Evolutionary conservation across 768 basidiomycete genomes (phyloP).

Genomic region (Termitomyces sp.): DNA sequence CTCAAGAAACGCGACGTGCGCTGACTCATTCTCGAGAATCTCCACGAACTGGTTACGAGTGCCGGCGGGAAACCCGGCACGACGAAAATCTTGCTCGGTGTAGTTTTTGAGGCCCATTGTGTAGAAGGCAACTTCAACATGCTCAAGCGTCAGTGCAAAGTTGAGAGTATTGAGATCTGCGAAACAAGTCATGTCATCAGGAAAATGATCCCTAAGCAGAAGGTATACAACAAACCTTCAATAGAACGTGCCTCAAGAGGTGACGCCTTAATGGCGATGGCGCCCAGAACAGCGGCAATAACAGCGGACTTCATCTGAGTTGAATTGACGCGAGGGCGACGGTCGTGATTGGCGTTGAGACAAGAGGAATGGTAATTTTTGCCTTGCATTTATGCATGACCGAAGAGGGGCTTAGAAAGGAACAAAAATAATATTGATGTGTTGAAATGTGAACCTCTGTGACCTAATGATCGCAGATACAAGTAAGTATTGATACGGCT

Average conservation of each 20-base stretch:
- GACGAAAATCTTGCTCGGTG: constrained; percentile 4
- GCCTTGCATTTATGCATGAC: constrained; percentile 3
- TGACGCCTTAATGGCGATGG: not conserved
- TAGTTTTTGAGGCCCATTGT: constrained; percentile 6
- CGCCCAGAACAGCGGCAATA: constrained; percentile 2
- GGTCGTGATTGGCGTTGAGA: not conserved
- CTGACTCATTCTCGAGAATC: constrained; percentile 1
- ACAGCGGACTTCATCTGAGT: constrained; percentile 11
- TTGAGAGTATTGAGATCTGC: constrained; percentile 10
- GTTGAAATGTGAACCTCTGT: too few relatives aligned
- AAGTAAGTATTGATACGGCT: too few relatives aligned
- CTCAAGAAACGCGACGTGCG: constrained; percentile 5
- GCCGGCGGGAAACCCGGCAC: constrained; percentile 6
- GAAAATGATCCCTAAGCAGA: not conserved
- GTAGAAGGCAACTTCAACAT: constrained; percentile 12
- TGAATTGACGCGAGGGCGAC: too few relatives aligned
- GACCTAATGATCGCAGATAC: too few relatives aligned
- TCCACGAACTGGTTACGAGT: constrained; percentile 7
- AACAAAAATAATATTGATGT: constrained; percentile 3
- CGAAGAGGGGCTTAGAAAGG: constrained; percentile 1
- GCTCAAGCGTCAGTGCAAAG: constrained; percentile 11
- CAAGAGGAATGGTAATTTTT: not conserved
- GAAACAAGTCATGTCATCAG: not conserved
- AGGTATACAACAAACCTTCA: not conserved
- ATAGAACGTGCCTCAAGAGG: not conserved